phyloP scores from a whole-genome alignment of 208 protist species.

The Acanthamoeba divionensis region DNA sequence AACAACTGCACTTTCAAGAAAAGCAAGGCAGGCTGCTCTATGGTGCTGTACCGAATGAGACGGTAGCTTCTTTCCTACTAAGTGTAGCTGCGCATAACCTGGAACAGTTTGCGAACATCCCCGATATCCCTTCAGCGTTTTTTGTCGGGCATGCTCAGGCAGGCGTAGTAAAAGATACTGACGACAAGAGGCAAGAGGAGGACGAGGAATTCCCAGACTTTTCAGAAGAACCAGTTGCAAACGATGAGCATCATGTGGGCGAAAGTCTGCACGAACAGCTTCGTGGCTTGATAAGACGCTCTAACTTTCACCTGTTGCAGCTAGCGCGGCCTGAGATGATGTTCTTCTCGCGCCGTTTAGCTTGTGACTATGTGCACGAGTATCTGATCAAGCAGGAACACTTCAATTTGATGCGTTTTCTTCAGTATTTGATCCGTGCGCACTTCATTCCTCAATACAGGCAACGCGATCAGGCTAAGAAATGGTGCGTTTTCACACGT shows the following conservation, averaged over 20 bases:
- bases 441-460: background rate
- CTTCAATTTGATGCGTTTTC: slow-evolving; percentile 43
- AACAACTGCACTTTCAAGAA: background rate
- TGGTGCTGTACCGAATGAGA: background rate
- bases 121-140: background rate
- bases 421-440: background rate
- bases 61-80: slow-evolving; percentile 6
- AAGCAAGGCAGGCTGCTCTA: background rate
- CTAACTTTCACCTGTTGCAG: slow-evolving; percentile 60
- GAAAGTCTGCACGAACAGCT: background rate
- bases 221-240: background rate
- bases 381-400: slow-evolving; percentile 63
- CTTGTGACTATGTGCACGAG: slow-evolving; percentile 26
- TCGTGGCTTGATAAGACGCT: background rate
- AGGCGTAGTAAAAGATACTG: background rate
- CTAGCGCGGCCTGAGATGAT: slow-evolving; percentile 52
- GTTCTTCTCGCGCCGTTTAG: background rate
- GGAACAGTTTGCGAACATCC: background rate
- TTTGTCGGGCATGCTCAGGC: background rate
- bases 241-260: background rate
- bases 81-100: background rate
- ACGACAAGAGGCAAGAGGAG: background rate
- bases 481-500: slow-evolving; percentile 11
- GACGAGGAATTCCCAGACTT: background rate
- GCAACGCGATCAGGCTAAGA: background rate